Percentiles rank a stretch among this genome's conserved stretches.
These are phyloP conservation scores for Metschnikowia sp. DNA, from an alignment of 805 yeast species.

Conservation along the genomic window DNA sequence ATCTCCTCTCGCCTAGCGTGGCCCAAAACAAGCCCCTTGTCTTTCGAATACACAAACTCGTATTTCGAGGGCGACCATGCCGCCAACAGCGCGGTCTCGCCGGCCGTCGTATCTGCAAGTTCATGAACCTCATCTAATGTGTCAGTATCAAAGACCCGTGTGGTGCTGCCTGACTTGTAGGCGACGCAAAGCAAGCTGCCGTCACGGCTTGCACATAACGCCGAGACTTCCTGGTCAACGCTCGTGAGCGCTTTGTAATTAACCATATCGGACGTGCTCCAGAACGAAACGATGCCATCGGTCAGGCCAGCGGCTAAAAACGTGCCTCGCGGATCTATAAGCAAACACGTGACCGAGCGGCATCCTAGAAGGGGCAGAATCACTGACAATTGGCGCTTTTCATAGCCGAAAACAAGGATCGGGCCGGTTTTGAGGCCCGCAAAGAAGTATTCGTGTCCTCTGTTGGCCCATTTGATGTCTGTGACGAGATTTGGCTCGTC, in stretches of 20 bases:
- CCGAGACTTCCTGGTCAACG: conserved; percentile 42
- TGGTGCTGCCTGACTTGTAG: conserved; percentile 40
- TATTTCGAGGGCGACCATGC: conserved; percentile 36
- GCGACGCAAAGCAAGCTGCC: conserved; percentile 45
- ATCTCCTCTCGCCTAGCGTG: conserved; percentile 1
- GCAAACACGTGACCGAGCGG: conserved; percentile 45
- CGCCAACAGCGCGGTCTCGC: conserved; percentile 11
- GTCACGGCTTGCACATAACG: conserved; percentile 42
- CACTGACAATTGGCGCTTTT: not conserved
- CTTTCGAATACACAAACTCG: conserved; percentile 28
- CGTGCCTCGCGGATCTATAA: conserved; percentile 51
- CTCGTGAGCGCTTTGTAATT: conserved; percentile 33
- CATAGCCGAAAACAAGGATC: conserved; percentile 23
- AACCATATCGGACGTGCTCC: conserved; percentile 43
- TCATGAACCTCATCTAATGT: conserved; percentile 28
- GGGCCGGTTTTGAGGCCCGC: conserved; percentile 49
- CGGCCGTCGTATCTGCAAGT: conserved; percentile 12
- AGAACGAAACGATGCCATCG: conserved; percentile 54
- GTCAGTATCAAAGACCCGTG: conserved; percentile 37
- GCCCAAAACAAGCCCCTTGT: conserved; percentile 27
- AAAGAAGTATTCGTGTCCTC: conserved; percentile 29
- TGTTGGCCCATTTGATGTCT: conserved; percentile 46
- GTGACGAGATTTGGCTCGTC: conserved; percentile 23
- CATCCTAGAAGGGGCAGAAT: conserved; percentile 37
- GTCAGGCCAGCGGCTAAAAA: conserved; percentile 52